Base-by-base conservation (phyloP, 2,329 filamentous ascomycete genomes). In the Aspergillus versicolor region DNA sequence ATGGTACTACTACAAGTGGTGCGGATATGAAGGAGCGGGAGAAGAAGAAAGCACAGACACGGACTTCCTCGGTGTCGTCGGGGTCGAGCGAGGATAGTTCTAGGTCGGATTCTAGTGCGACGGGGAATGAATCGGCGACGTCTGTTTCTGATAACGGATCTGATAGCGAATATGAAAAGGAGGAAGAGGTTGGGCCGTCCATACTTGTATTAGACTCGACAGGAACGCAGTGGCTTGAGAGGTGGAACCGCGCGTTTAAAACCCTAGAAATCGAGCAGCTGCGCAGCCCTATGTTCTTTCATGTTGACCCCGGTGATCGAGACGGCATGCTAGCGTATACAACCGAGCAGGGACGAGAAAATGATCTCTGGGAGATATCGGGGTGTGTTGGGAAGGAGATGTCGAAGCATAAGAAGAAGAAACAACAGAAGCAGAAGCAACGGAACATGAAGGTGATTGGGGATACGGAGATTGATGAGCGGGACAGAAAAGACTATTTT, bases 241-340 rank as follows among this genome's bases (percentile, higher is more conserved):
- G 84, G 41, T 93, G 90, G 90, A 84, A 89, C 44, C 76, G 79
- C 13, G 80, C 88, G 3, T 93, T 93, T 73, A 77, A 80, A 32
- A 83, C 82, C 3, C 84, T 91, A 44, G 82, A 86, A 48, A 93
- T 93, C 46, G 79, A 82, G 1, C 84, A 92, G 65, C 76, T 94
- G 40, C 81, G 90, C 15, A 92, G 88, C 63, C 90, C 89, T 0
- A 89, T 93, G 87, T 89, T 92, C 66, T 93, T 91, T 76, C 90
- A 94, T 67, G 80, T 90, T 13, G 89, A 93, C 66, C 90, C 90
- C 0, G 79, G 83, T 1, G 89, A 93, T 70, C 80, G 89, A 2
- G 90, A 93, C 74, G 87, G 87, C 0, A 75, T 93, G 64, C 75
- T 92, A 21, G 87, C 85, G 1, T 89, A 87, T 72, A 82, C 88